These are phyloP conservation scores for Albugo laibachii DNA, from an alignment of 352 stramenopile species.

Conservation along the genomic window DNA sequence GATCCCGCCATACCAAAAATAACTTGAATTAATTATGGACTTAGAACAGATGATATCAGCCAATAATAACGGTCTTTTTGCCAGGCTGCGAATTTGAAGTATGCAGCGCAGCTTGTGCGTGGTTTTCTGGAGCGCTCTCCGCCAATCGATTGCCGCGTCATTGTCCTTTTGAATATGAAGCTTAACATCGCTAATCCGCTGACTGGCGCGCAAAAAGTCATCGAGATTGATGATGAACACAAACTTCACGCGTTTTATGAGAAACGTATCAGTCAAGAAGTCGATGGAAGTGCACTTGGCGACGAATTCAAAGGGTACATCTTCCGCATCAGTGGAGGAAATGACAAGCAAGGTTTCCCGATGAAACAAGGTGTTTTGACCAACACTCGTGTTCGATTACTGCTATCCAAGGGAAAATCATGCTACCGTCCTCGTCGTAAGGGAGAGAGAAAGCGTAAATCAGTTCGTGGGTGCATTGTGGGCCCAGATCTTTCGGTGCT, in stretches of 20 bases:
- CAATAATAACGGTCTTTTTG: too few relatives aligned
- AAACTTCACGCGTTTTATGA: constrained; percentile 99
- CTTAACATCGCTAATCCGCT: constrained; percentile 99
- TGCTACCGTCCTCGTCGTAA: constrained; percentile 89
- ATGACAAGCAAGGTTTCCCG: constrained; percentile 99
- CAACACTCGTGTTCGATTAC: constrained; percentile 95
- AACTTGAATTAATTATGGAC: too few relatives aligned
- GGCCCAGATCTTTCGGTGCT: constrained; percentile 97
- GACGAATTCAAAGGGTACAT: constrained; percentile 99
- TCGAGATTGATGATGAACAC: constrained; percentile 99
- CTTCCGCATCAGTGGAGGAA: constrained; percentile 97
- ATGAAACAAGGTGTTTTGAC: constrained; percentile 99
- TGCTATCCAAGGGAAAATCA: constrained; percentile 96
- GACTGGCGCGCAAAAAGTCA: constrained; percentile 96
- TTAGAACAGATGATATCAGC: too few relatives aligned
- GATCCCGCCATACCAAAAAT: too few relatives aligned
- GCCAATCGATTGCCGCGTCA: too few relatives aligned
- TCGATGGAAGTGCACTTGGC: constrained; percentile 95
- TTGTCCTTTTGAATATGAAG: constrained; percentile 70
- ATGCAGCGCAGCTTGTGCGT: too few relatives aligned
- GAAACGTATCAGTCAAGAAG: constrained; percentile 98
- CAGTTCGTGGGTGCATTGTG: constrained; percentile 98
- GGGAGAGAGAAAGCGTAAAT: constrained; percentile 98
- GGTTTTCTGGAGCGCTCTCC: too few relatives aligned
- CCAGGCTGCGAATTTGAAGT: too few relatives aligned